Conservation (phyloP, 2,329 filamentous ascomycete species). For the Sporothrix dimorphospora region DNA sequence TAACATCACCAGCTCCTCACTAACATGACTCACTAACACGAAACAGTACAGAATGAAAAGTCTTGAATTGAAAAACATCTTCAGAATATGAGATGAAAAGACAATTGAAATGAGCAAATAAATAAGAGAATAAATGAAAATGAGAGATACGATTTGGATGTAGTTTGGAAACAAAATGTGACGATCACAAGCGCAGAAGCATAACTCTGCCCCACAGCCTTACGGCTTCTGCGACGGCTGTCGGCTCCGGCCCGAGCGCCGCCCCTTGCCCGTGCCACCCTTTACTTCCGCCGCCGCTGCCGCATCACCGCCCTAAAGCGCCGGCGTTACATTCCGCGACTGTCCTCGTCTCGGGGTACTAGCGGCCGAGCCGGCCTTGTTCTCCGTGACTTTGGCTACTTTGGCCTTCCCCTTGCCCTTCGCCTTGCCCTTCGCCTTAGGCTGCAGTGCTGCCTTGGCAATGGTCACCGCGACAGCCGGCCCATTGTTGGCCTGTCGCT, state of each 20-base stretch:
- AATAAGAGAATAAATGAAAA: neutral
- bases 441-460: conserved; percentile 39
- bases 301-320: neutral
- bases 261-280: neutral
- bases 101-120: neutral
- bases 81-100: too few species aligned
- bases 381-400: neutral
- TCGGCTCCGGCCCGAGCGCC: conserved; percentile 23
- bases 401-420: neutral
- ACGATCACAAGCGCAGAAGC: neutral
- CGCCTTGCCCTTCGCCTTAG: neutral
- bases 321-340: conserved; percentile 7
- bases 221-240: conserved; percentile 5
- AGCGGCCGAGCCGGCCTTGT: neutral
- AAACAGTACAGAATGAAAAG: neutral
- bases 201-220: too few species aligned
- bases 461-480: neutral
- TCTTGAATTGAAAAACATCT: neutral
- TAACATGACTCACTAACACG: neutral
- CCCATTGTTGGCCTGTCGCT: neutral
- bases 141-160: neutral
- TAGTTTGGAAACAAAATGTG: neutral
- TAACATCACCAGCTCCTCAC: neutral
- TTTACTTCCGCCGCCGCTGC: neutral
- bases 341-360: conserved; percentile 2